Evolutionary conservation across 345 rosid species (phyloP), one percentile per base, ranked within the genome.

Genomic region (Corymbia maculata): DNA sequence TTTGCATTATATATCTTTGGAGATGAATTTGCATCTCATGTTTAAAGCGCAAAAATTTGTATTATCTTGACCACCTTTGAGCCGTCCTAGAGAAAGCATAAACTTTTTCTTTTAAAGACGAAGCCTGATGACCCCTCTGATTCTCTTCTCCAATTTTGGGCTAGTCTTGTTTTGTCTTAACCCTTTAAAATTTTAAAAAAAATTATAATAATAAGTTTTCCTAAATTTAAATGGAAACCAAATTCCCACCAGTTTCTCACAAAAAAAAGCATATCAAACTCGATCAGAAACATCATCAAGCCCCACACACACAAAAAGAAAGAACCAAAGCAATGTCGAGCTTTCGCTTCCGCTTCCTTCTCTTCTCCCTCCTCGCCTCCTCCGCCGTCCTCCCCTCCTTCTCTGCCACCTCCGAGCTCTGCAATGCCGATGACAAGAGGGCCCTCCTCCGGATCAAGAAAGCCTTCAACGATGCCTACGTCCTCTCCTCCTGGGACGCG

Each of bases 351-450:
- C 32, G 17, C 86, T 30, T 85, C 30, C 19, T 68, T 52, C 79
- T 88, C 87, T 32, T 88, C 79, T 85, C 55, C 84, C 87, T 88
- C 30, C 87, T 88, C 45, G 61, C 9, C 26, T 66, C 82, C 26
- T 88, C 52, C 55, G 64, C 52, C 36, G 30, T 88, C 28, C 82
- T 88, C n/a, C 53, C 36, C 22, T 53, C 82, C 26, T 85, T 52
- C 30, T 66, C 86, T 1, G 21, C 51, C 28, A 2, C 49, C 55
- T 1, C 66, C 52, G 75, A 88, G 55, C 82, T 30, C 51, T 88
- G 90, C 86, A 26, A 88, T 44, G 88, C 86, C 11, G 66, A 86
- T 6, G 90, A 88, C 86, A 88, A 86, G 79, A 86, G 52, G 70
- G 88, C 44, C 75, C 88, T 86, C 86, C 28, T 86, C 50, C 36